Evolutionary conservation across 1,284 basidiomycete genomes (phyloP).

Genomic region (Pyrrhoderma lamaoense): DNA sequence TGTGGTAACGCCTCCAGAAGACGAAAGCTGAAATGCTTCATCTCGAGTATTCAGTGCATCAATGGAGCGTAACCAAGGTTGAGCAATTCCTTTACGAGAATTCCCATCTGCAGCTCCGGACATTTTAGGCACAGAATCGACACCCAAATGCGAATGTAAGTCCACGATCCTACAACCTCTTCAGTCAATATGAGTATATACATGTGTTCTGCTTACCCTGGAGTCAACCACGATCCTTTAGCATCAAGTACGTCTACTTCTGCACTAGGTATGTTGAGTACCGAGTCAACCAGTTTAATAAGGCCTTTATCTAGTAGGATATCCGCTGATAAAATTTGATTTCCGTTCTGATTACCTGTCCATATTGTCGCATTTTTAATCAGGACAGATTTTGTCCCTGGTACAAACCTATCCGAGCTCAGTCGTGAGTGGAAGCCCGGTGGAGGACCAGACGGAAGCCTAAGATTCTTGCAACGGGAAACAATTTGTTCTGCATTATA

Average conservation of each 20-base stretch:
- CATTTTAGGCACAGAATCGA: conserved; percentile 33
- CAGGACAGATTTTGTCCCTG: conserved; percentile 55
- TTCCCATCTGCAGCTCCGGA: conserved; percentile 34
- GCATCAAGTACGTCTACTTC: conserved; percentile 25
- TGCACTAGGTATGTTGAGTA: conserved; percentile 27
- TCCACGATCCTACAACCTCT: conserved; percentile 39
- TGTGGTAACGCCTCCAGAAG: conserved; percentile 42
- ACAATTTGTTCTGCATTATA: background rate
- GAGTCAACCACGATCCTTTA: conserved; percentile 32
- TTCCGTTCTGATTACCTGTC: conserved; percentile 64
- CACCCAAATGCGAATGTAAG: conserved; percentile 58
- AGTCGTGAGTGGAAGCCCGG: conserved; percentile 46
- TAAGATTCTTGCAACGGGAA: conserved; percentile 19
- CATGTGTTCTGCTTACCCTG: conserved; percentile 26
- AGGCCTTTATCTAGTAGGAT: conserved; percentile 53
- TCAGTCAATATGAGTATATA: background rate
- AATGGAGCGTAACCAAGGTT: conserved; percentile 44
- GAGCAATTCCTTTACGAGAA: conserved; percentile 35
- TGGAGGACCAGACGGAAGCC: conserved; percentile 35
- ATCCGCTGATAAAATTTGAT: conserved; percentile 53
- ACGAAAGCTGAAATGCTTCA: conserved; percentile 29
- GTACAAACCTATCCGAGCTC: conserved; percentile 64
- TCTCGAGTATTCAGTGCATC: conserved; percentile 44
- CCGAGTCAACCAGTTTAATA: conserved; percentile 43
- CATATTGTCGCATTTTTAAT: conserved; percentile 78